phyloP scores from a whole-genome alignment of 805 yeast species.

The Groenewaldozyma tartarivorans region DNA sequence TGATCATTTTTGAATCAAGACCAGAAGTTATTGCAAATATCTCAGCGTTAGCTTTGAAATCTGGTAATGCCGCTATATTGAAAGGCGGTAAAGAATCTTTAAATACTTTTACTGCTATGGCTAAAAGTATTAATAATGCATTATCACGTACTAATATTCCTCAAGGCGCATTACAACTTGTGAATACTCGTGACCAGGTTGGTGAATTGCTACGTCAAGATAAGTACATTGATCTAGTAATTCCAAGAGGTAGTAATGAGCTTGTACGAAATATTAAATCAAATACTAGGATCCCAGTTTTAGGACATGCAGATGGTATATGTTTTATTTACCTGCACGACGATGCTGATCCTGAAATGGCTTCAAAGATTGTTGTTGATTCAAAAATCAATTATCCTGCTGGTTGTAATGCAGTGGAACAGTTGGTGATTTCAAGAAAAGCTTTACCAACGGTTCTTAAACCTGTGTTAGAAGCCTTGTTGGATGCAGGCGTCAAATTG shows the following conservation, averaged over 20 bases:
- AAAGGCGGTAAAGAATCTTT: constrained; percentile 95
- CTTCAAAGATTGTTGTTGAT: constrained; percentile 66
- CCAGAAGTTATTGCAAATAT: constrained; percentile 99
- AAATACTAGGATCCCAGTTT: constrained; percentile 87
- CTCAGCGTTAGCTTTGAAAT: constrained; percentile 88
- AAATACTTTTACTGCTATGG: constrained; percentile 75
- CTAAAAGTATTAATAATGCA: constrained; percentile 55
- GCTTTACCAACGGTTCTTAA: constrained; percentile 22
- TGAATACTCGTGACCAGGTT: constrained; percentile 84
- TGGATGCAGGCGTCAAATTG: constrained; percentile 59
- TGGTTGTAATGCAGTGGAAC: constrained; percentile 97
- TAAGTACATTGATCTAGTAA: constrained; percentile 83
- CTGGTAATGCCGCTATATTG: constrained; percentile 92
- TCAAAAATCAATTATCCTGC: constrained; percentile 96
- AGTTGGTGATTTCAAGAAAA: constrained; percentile 52
- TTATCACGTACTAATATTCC: constrained; percentile 67
- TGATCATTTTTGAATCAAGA: constrained; percentile 90
- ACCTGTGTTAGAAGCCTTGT: constrained; percentile 31
- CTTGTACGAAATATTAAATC: constrained; percentile 79
- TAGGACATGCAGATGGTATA: constrained; percentile 98
- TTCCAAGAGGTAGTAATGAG: constrained; percentile 96
- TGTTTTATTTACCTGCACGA: constrained; percentile 81
- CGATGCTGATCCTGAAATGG: constrained; percentile 69
- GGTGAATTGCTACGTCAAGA: constrained; percentile 78
- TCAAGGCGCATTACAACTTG: constrained; percentile 69